phyloP scores from a whole-genome alignment of 148 eudicot genomes.

The Dianthus caryophyllus region DNA sequence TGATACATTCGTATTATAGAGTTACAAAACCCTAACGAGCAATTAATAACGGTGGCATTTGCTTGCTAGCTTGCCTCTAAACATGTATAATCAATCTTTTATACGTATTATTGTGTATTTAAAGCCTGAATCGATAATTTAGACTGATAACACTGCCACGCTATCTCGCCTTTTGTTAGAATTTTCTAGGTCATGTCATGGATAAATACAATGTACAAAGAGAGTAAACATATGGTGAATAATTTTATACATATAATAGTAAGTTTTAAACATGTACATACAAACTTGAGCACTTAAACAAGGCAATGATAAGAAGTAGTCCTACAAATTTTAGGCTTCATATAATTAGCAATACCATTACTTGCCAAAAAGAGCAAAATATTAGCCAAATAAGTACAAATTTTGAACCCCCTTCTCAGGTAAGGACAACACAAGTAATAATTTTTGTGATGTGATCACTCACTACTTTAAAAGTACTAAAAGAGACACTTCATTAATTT shows the following conservation, averaged over 20 bases:
- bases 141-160: too few species aligned
- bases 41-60: too few species aligned
- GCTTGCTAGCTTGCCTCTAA: too few species aligned
- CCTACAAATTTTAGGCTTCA: not conserved
- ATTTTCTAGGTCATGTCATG: not conserved
- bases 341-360: slow-evolving; percentile 12
- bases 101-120: too few species aligned
- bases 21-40: too few species aligned
- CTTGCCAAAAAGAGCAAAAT: slow-evolving; percentile 15
- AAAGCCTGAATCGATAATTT: too few species aligned
- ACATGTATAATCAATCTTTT: too few species aligned
- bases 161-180: too few species aligned
- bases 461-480: slow-evolving; percentile 1
- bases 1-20: too few species aligned
- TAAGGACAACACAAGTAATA: not conserved
- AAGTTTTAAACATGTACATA: slow-evolving; percentile 23
- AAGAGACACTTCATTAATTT: slow-evolving; percentile 17
- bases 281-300: slow-evolving; percentile 12
- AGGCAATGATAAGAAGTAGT: not conserved
- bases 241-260: slow-evolving; percentile 8
- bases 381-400: slow-evolving; percentile 11
- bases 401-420: slow-evolving; percentile 3
- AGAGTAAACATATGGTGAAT: not conserved
- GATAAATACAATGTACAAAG: not conserved
- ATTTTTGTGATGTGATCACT: slow-evolving; percentile 20